These are phyloP conservation scores for Exophiala calicioides DNA, from an alignment of 2,329 filamentous ascomycete genomes.

Conservation along the genomic window DNA sequence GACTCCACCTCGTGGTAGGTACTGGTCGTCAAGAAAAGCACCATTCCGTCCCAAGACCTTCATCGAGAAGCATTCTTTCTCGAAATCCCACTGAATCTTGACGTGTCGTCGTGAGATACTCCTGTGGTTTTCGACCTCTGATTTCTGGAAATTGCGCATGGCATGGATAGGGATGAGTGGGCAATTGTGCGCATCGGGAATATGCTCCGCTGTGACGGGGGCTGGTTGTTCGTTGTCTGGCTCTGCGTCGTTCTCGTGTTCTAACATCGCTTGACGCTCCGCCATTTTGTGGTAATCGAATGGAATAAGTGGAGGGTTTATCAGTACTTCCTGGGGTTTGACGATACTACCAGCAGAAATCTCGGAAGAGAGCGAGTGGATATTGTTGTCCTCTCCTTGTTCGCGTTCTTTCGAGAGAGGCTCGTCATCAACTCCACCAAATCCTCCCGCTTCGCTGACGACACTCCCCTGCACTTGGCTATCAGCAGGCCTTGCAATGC, in stretches of 20 bases:
- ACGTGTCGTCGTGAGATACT: slow-evolving; percentile 64
- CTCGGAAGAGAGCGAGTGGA: slow-evolving; percentile 29
- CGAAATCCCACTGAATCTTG: slow-evolving; percentile 61
- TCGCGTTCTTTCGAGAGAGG: slow-evolving; percentile 20
- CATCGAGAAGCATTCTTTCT: slow-evolving; percentile 59
- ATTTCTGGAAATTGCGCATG: slow-evolving; percentile 43
- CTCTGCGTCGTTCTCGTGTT: slow-evolving; percentile 16
- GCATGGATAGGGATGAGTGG: slow-evolving; percentile 60
- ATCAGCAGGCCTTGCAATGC: slow-evolving; percentile 44
- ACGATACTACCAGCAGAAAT: slow-evolving; percentile 29
- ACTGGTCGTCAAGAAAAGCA: slow-evolving; percentile 56
- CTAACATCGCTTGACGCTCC: slow-evolving; percentile 25
- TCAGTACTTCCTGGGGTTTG: slow-evolving; percentile 29
- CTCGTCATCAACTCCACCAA: slow-evolving; percentile 36
- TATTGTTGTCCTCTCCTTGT: slow-evolving; percentile 11
- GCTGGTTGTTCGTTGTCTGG: slow-evolving; percentile 30
- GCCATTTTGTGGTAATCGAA: slow-evolving; percentile 31
- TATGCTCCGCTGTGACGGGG: slow-evolving; percentile 32
- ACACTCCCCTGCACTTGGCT: slow-evolving; percentile 51
- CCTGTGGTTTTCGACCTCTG: slow-evolving; percentile 49
- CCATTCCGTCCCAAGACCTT: slow-evolving; percentile 61
- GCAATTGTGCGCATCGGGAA: slow-evolving; percentile 30
- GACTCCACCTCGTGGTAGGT: slow-evolving; percentile 49
- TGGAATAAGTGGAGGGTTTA: slow-evolving; percentile 28
- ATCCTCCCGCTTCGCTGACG: slow-evolving; percentile 58